A percentile compares a stretch with the other conserved stretches of the same genome.
These are phyloP conservation scores for Zopfia rhizophila DNA, from an alignment of 2,329 filamentous ascomycete species.

Conservation along the genomic window DNA sequence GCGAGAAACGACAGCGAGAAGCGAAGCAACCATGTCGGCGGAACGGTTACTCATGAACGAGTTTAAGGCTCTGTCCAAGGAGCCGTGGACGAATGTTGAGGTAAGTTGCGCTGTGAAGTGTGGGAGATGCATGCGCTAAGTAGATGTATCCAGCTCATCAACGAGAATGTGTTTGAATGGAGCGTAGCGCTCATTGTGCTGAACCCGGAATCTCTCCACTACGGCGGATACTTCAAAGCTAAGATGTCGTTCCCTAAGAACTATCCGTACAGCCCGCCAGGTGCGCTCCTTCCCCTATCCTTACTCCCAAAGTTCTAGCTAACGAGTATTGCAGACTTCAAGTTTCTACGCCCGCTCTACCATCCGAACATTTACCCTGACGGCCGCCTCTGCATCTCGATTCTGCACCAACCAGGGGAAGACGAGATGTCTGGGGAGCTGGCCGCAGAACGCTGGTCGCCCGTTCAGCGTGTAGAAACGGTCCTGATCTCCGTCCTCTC, in stretches of 20 bases:
- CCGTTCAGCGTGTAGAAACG: slow-evolving; percentile 92
- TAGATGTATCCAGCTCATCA: slow-evolving; percentile 67
- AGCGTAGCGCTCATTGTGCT: slow-evolving; percentile 88
- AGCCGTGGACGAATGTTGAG: slow-evolving; percentile 94
- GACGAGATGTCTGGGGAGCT: slow-evolving; percentile 91
- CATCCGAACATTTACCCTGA: slow-evolving; percentile 96
- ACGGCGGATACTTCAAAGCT: slow-evolving; percentile 92
- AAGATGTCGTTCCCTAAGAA: slow-evolving; percentile 88
- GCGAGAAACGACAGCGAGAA: too few species aligned
- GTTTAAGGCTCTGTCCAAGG: slow-evolving; percentile 81
- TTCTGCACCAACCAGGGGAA: slow-evolving; percentile 90
- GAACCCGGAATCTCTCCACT: slow-evolving; percentile 90
- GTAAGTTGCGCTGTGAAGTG: slow-evolving; percentile 58
- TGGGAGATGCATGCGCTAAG: slow-evolving; percentile 40
- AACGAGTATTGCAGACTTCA: slow-evolving; percentile 70
- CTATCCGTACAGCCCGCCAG: slow-evolving; percentile 88
- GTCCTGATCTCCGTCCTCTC: slow-evolving; percentile 93
- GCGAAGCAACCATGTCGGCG: too few species aligned
- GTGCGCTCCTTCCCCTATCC: slow-evolving; percentile 48
- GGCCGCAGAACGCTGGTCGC: slow-evolving; percentile 93
- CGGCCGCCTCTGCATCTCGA: slow-evolving; percentile 94
- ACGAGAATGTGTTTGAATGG: slow-evolving; percentile 89
- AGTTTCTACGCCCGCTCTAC: slow-evolving; percentile 81
- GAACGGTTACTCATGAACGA: slow-evolving; percentile 91
- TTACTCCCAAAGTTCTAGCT: neutral